Evolutionary conservation across 2,329 filamentous ascomycete genomes (phyloP).

Genomic region (Aspergillus pseudoterreus): DNA sequence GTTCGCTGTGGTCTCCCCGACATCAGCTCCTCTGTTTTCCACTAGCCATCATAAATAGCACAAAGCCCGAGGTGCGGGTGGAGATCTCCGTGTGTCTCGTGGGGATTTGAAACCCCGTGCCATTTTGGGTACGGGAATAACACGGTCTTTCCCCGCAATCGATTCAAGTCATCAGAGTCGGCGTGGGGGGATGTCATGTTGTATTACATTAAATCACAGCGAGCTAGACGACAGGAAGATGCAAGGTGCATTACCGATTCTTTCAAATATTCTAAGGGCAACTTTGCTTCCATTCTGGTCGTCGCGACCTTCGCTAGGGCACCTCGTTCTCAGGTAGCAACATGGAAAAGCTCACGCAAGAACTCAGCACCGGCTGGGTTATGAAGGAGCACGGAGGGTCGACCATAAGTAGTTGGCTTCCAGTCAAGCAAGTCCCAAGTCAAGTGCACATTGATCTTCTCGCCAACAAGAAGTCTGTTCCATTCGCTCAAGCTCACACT

Average conservation of each 20-base stretch:
- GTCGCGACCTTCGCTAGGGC: background rate
- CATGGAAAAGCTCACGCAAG: background rate
- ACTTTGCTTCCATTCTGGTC: background rate
- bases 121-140: background rate
- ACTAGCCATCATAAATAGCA: too few relatives aligned
- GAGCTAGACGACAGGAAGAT: too few relatives aligned
- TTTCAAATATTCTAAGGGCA: background rate
- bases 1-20: background rate
- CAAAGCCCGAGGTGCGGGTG: too few relatives aligned
- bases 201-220: too few relatives aligned
- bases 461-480: conserved; percentile 3
- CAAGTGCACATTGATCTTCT: conserved; percentile 6
- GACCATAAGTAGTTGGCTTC: background rate
- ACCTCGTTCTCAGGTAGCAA: background rate
- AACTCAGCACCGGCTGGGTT: background rate
- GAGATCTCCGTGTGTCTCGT: background rate
- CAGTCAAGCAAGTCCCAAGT: conserved; percentile 2
- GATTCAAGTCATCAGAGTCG: background rate
- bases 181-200: background rate
- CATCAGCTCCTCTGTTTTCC: too few relatives aligned
- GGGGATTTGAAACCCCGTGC: background rate
- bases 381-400: background rate
- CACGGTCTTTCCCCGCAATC: background rate
- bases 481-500: background rate
- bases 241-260: too few relatives aligned